Percentiles rank a stretch among this genome's conserved stretches.
Conservation (phyloP, 768 basidiomycete genomes). For the Kwoniella sp. region DNA sequence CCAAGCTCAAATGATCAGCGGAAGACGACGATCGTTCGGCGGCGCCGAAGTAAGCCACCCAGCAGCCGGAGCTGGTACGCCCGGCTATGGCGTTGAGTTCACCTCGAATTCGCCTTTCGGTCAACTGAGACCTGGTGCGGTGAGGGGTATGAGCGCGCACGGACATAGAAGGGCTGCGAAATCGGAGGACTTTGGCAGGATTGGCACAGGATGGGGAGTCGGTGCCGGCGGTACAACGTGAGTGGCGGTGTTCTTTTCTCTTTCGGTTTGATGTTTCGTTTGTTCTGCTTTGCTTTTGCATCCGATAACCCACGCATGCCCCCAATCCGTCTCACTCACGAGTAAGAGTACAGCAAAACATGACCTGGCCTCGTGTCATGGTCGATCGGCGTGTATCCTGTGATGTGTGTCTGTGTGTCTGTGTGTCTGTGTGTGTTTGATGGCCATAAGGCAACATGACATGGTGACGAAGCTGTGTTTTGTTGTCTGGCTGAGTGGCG, state of each 20-base stretch:
- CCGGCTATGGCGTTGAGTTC: conserved; percentile 48
- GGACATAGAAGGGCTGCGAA: conserved; percentile 63
- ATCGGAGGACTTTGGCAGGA: conserved; percentile 64
- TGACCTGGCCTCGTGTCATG: neutral
- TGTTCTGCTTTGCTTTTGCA: too few relatives aligned
- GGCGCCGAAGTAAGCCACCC: conserved; percentile 38
- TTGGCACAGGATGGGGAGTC: conserved; percentile 43
- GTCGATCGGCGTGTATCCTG: neutral
- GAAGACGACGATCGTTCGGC: conserved; percentile 32
- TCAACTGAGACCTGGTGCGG: conserved; percentile 7
- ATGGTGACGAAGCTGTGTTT: conserved; percentile 14
- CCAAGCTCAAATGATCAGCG: neutral
- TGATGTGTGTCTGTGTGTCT: neutral
- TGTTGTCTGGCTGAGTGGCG: neutral
- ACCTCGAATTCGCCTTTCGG: conserved; percentile 14
- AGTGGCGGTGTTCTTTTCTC: conserved; percentile 27
- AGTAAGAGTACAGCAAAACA: neutral
- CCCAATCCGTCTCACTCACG: neutral
- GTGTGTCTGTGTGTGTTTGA: conserved; percentile 3
- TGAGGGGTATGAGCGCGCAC: conserved; percentile 39
- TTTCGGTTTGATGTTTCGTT: neutral
- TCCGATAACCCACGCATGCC: neutral
- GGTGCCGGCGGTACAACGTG: conserved; percentile 49
- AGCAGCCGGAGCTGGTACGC: conserved; percentile 48
- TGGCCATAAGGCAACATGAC: neutral